A percentile compares a stretch with the other conserved stretches of the same genome.
Evolutionary conservation across 768 basidiomycete species (phyloP).

Genomic region (Serendipita sp.): DNA sequence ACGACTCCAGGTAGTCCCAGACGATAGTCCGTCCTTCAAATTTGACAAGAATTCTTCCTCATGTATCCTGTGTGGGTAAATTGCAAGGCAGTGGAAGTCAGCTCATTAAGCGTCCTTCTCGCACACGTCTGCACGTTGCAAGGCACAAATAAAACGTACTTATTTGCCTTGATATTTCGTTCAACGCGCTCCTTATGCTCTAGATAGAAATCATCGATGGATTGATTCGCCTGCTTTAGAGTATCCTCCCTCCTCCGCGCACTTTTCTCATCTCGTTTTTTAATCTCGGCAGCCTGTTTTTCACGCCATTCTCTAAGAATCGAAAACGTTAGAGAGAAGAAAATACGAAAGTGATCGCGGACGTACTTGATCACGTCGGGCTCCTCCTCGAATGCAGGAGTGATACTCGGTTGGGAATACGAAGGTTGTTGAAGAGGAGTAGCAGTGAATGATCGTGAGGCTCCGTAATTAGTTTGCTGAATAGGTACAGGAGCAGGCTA

Average conservation of each 20-base stretch:
- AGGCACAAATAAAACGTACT: constrained; percentile 36
- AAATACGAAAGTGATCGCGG: background rate
- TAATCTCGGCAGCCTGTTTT: constrained; percentile 72
- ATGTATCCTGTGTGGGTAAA: constrained; percentile 43
- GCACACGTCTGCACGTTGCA: too few species aligned
- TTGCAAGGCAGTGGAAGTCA: background rate
- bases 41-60: constrained; percentile 65
- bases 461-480: constrained; percentile 29
- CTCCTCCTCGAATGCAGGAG: constrained; percentile 43
- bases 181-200: constrained; percentile 81
- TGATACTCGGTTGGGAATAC: constrained; percentile 23
- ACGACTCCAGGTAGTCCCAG: constrained; percentile 92
- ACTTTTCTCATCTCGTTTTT: constrained; percentile 64
- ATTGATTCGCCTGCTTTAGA: constrained; percentile 64
- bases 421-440: constrained; percentile 51
- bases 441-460: constrained; percentile 49
- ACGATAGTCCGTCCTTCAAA: constrained; percentile 61
- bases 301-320: constrained; percentile 68
- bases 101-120: background rate
- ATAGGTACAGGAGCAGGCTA: constrained; percentile 13
- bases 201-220: constrained; percentile 85
- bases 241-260: constrained; percentile 66
- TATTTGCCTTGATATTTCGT: constrained; percentile 84
- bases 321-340: background rate
- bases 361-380: constrained; percentile 72